Percentiles rank a stretch among this genome's conserved stretches.
Conservation (phyloP, 306 rosid species). For the Medicago truncatula region MtrunA17r5.0-ANR NC_053045.1:31533501-31534000, state of each 20-base stretch:
- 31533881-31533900: too few relatives aligned
- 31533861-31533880: too few relatives aligned
- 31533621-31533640: slow-evolving; percentile 53
- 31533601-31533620: slow-evolving; percentile 58
- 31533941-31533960: too few relatives aligned
- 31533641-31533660: slow-evolving; percentile 46
- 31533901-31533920: too few relatives aligned
- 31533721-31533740: slow-evolving; percentile 66
- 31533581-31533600: slow-evolving; percentile 60
- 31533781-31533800: background rate
- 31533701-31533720: slow-evolving; percentile 70
- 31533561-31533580: slow-evolving; percentile 60
- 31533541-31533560: slow-evolving; percentile 45
- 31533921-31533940: too few relatives aligned
- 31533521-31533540: slow-evolving; percentile 45
- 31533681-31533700: slow-evolving; percentile 84
- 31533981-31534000: too few relatives aligned
- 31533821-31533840: too few relatives aligned
- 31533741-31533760: slow-evolving; percentile 79
- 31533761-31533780: slow-evolving; percentile 49
- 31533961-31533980: too few relatives aligned
- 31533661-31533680: slow-evolving; percentile 38
- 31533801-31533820: background rate
- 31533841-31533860: too few relatives aligned
- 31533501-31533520: slow-evolving; percentile 43